Conservation (phyloP, 495 filamentous ascomycete genomes). For the Jackrogersella minutella region DNA sequence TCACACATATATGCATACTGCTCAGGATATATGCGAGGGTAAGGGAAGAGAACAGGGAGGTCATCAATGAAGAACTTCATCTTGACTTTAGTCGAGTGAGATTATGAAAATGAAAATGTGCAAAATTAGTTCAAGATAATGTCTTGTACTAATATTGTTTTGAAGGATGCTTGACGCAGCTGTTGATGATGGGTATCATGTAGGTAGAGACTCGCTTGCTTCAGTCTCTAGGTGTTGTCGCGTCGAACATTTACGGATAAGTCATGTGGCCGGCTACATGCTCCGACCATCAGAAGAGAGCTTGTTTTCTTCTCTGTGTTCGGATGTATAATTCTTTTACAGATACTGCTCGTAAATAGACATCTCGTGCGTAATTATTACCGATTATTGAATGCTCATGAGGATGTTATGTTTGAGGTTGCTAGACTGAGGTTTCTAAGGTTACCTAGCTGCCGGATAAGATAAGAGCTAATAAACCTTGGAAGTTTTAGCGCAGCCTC, state of each 20-base stretch:
- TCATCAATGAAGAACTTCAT: slow-evolving; percentile 99
- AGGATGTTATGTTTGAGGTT: slow-evolving; percentile 7
- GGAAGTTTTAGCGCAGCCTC: not conserved
- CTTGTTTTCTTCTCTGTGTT: not conserved
- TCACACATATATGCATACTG: slow-evolving; percentile 87
- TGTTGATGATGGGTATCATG: no score
- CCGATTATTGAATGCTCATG: no score
- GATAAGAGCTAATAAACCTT: no score
- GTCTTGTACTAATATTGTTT: not conserved
- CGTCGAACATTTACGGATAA: not conserved
- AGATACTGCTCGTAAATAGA: no score
- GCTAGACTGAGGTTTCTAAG: not conserved
- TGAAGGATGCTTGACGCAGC: not conserved
- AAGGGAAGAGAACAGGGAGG: slow-evolving; percentile 93
- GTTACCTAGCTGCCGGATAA: not conserved
- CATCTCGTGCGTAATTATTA: no score
- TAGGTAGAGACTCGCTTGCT: no score
- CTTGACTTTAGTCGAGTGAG: slow-evolving; percentile 42
- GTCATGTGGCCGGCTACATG: not conserved
- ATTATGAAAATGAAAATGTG: not conserved
- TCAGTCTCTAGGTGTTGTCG: no score
- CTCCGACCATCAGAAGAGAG: not conserved
- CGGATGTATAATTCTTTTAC: not conserved
- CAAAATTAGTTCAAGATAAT: not conserved
- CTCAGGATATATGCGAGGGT: slow-evolving; percentile 94